Evolutionary conservation across 345 rosid genomes (phyloP).

Genomic region (Heritiera fomes): DNA sequence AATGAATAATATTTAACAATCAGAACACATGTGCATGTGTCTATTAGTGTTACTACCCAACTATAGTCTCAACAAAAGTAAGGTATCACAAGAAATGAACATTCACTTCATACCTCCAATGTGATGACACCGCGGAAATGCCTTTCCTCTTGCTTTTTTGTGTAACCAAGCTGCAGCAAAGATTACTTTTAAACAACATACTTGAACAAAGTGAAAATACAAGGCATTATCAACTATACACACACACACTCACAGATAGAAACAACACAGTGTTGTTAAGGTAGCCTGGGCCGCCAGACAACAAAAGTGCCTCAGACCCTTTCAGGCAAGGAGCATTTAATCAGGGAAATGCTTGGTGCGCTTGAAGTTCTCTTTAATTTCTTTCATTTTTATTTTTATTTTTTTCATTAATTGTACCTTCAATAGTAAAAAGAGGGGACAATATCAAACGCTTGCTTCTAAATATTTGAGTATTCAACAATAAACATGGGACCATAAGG

Average conservation of each 20-base stretch:
- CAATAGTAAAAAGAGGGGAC: neutral
- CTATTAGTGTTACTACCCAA: neutral
- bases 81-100: neutral
- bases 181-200: slow-evolving; percentile 4
- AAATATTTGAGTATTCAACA: neutral
- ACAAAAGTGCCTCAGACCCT: neutral
- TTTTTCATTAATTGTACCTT: neutral
- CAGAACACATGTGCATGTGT: neutral
- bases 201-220: slow-evolving; percentile 2
- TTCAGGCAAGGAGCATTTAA: neutral
- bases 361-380: too few relatives aligned
- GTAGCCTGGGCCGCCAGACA: neutral
- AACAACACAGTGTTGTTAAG: neutral
- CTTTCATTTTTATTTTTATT: too few relatives aligned
- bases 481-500: neutral
- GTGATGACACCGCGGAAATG: slow-evolving; percentile 91
- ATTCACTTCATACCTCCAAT: slow-evolving; percentile 67
- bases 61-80: neutral
- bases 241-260: neutral
- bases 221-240: neutral
- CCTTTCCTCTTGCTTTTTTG: slow-evolving; percentile 93
- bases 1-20: neutral
- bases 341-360: neutral
- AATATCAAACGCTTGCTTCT: neutral
- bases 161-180: slow-evolving; percentile 84